Evolutionary conservation across 2,329 filamentous ascomycete genomes (phyloP).

Genomic region (Colletotrichum sidae): DNA sequence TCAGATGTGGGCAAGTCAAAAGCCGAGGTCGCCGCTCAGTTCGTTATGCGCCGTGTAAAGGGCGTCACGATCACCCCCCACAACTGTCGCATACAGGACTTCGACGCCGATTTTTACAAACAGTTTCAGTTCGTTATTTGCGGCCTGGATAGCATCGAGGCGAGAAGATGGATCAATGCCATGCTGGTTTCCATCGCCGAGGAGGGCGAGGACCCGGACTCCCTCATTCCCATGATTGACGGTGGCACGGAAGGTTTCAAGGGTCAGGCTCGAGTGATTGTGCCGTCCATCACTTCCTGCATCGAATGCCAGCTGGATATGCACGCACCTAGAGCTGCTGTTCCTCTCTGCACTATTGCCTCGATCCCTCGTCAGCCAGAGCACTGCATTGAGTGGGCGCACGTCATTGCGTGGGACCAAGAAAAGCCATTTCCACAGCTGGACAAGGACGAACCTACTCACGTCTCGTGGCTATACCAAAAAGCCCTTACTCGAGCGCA

Average conservation of each 20-base stretch:
- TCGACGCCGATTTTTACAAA: constrained; percentile 96
- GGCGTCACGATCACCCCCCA: constrained; percentile 94
- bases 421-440: constrained; percentile 85
- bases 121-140: constrained; percentile 95
- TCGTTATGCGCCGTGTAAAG: constrained; percentile 89
- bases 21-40: constrained; percentile 90
- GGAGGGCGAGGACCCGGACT: constrained; percentile 78
- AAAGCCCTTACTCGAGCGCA: constrained; percentile 83
- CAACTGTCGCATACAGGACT: constrained; percentile 96
- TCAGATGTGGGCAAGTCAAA: constrained; percentile 93
- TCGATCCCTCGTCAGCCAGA: constrained; percentile 97
- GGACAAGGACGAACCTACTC: constrained; percentile 95
- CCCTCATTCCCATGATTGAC: constrained; percentile 92
- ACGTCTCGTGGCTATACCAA: constrained; percentile 96
- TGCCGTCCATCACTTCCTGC: constrained; percentile 93
- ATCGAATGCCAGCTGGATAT: constrained; percentile 99
- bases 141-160: constrained; percentile 96
- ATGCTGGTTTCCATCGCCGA: constrained; percentile 93
- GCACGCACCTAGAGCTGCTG: constrained; percentile 96
- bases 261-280: constrained; percentile 91
- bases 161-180: constrained; percentile 97
- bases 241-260: constrained; percentile 99
- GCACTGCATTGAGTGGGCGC: constrained; percentile 98
- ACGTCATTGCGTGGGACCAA: constrained; percentile 96
- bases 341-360: constrained; percentile 95